A percentile compares a stretch with the other conserved stretches of the same genome.
phyloP scores from a whole-genome alignment of 441 rosid genomes.

The Mallotus repandus region DNA sequence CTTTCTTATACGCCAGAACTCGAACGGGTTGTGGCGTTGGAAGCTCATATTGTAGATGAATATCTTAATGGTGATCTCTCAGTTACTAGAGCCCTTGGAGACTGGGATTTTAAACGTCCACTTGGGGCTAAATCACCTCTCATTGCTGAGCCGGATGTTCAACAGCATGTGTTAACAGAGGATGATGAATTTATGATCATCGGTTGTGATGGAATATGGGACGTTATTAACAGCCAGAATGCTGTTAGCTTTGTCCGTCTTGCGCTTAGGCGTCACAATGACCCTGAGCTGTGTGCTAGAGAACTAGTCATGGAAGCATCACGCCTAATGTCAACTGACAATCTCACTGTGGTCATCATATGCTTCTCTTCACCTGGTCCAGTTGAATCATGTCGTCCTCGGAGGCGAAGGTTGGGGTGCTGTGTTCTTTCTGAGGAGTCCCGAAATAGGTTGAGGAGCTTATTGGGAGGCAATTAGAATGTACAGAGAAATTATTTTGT shows the following conservation, averaged over 20 bases:
- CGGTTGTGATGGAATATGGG: slow-evolving; percentile 88
- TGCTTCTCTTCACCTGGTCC: slow-evolving; percentile 43
- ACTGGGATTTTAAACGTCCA: slow-evolving; percentile 71
- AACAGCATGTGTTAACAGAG: slow-evolving; percentile 44
- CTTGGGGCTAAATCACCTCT: slow-evolving; percentile 59
- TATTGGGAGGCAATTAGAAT: slow-evolving; percentile 65
- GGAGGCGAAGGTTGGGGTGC: slow-evolving; percentile 44
- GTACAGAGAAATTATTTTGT: slow-evolving; percentile 20
- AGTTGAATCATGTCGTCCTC: slow-evolving; percentile 47
- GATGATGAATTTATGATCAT: slow-evolving; percentile 80
- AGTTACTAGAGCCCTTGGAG: slow-evolving; percentile 77
- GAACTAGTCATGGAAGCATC: slow-evolving; percentile 70
- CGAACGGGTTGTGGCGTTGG: slow-evolving; percentile 51
- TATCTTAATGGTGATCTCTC: slow-evolving; percentile 58
- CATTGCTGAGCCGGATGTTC: slow-evolving; percentile 78
- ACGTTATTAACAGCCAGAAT: slow-evolving; percentile 61
- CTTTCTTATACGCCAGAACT: slow-evolving; percentile 59
- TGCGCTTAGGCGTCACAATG: slow-evolving; percentile 59
- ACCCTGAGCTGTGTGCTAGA: slow-evolving; percentile 65
- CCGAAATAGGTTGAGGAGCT: slow-evolving; percentile 53
- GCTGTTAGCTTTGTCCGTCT: slow-evolving; percentile 73
- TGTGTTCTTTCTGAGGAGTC: slow-evolving; percentile 64
- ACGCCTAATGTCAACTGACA: slow-evolving; percentile 56
- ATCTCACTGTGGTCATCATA: slow-evolving; percentile 59
- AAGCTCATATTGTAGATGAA: slow-evolving; percentile 53